Evolutionary conservation across 169 alveolate genomes (phyloP).

Genomic region (Cryptosporidium ubiquitum): DNA sequence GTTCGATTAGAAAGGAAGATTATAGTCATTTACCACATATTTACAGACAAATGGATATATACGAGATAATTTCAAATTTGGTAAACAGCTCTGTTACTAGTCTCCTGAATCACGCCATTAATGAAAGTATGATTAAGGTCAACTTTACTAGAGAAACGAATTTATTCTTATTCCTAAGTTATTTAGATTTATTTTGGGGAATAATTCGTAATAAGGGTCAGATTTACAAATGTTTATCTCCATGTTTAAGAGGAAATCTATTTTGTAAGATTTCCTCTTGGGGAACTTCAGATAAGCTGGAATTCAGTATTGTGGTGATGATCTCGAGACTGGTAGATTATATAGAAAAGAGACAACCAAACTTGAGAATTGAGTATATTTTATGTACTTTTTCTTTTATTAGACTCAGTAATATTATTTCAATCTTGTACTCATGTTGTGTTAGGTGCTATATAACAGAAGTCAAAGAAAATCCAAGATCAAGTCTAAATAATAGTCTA

Average conservation of each 20-base stretch:
- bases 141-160: neutral
- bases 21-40: neutral
- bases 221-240: constrained; percentile 33
- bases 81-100: constrained; percentile 7
- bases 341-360: neutral
- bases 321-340: neutral
- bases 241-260: constrained; percentile 19
- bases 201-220: constrained; percentile 37
- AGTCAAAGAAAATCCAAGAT: neutral
- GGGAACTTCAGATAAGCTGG: constrained; percentile 28
- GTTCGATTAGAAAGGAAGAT: constrained; percentile 4
- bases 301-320: constrained; percentile 7
- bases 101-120: neutral
- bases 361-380: neutral
- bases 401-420: constrained; percentile 30
- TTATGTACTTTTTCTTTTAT: constrained; percentile 19
- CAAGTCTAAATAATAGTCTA: constrained; percentile 1
- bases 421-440: constrained; percentile 52
- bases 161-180: neutral
- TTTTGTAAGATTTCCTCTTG: neutral
- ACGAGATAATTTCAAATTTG: constrained; percentile 12
- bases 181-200: constrained; percentile 41
- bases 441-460: constrained; percentile 23
- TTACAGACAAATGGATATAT: constrained; percentile 58
- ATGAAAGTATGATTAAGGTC: neutral